Evolutionary conservation across 305 asterid species (phyloP).

Genomic region (Solanum hybrid): DNA sequence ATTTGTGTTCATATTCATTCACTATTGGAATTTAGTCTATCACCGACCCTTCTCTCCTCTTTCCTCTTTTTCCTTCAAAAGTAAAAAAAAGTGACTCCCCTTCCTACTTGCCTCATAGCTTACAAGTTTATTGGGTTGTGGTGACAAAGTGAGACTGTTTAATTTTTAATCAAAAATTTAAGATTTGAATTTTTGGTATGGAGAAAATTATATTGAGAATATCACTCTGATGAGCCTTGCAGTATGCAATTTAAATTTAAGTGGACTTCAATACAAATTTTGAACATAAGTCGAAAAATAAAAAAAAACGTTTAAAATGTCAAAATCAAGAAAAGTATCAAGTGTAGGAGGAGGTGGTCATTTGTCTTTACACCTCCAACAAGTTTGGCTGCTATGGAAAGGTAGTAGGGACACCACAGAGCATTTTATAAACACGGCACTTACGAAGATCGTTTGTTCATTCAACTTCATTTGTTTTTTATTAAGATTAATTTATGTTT

Average conservation of each 20-base stretch:
- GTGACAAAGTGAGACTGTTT: no score
- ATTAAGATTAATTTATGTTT: not conserved
- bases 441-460: not conserved
- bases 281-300: no score
- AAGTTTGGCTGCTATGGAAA: not conserved
- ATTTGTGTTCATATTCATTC: not conserved
- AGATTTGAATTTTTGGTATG: no score
- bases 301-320: not conserved
- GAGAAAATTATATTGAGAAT: not conserved
- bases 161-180: no score
- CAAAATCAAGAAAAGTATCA: not conserved
- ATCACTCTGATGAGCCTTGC: no score
- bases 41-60: not conserved
- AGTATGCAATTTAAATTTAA: no score
- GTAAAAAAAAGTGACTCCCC: not conserved
- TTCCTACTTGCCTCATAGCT: not conserved
- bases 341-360: not conserved
- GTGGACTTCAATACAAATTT: fast-evolving
- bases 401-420: not conserved
- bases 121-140: not conserved
- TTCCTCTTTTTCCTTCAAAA: not conserved
- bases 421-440: not conserved
- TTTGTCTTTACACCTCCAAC: not conserved
- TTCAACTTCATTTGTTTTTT: no score
- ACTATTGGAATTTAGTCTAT: not conserved